phyloP scores from a whole-genome alignment of 345 rosid genomes.

The Melaleuca alternifolia region DNA sequence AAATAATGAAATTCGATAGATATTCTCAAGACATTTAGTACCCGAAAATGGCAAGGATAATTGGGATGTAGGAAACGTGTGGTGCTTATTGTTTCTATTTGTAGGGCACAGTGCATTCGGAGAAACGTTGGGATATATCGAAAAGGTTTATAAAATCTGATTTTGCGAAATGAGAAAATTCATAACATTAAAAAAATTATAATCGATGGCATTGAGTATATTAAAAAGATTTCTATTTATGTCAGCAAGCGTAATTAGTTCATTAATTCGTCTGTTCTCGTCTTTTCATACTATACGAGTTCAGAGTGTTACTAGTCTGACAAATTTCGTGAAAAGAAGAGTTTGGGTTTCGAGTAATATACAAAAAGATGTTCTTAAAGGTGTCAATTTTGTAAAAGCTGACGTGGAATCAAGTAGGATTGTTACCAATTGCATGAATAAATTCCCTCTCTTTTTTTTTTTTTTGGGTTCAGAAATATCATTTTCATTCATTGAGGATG shows the following conservation, averaged over 20 bases:
- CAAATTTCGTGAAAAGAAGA: too few species aligned
- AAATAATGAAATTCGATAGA: background rate
- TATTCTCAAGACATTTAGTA: background rate
- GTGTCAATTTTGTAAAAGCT: too few species aligned
- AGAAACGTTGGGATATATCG: background rate
- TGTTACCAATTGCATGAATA: background rate
- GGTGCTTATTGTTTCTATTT: background rate
- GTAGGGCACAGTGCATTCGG: background rate
- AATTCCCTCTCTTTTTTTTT: too few species aligned
- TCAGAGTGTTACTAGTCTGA: rapidly evolving
- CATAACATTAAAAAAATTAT: too few species aligned
- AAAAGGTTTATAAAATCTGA: too few species aligned
- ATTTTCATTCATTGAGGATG: too few species aligned
- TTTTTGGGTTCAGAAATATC: too few species aligned
- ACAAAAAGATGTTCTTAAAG: background rate
- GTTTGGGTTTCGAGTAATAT: too few species aligned
- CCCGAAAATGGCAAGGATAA: background rate
- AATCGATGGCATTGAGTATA: background rate
- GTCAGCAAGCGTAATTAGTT: too few species aligned
- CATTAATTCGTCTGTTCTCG: background rate
- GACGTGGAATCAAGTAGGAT: background rate
- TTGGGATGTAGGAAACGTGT: background rate
- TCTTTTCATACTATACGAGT: too few species aligned
- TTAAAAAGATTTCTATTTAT: too few species aligned
- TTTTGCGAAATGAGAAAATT: background rate